phyloP scores from a whole-genome alignment of 1,284 basidiomycete species.

The Exobasidium rhododendri region DNA sequence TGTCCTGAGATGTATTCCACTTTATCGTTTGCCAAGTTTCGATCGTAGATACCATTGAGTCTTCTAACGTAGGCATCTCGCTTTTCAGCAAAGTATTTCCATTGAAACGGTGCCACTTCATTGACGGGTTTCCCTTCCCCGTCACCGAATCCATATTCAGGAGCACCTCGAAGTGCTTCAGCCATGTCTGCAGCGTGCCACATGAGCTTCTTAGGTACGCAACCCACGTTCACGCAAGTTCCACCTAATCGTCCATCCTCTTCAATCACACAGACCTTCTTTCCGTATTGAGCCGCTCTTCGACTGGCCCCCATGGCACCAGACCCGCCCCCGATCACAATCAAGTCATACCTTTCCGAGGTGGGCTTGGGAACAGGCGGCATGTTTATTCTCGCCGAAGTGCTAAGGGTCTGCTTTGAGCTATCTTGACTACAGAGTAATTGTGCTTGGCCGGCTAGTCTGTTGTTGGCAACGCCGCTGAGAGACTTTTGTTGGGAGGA shows the following conservation, averaged over 20 bases:
- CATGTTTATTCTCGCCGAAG: constrained; percentile 28
- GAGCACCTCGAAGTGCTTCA: constrained; percentile 72
- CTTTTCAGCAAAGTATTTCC: constrained; percentile 85
- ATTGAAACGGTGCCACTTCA: constrained; percentile 67
- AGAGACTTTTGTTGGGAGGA: not conserved
- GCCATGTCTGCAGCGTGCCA: constrained; percentile 90
- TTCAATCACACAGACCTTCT: constrained; percentile 89
- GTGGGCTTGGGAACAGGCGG: constrained; percentile 45
- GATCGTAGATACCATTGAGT: constrained; percentile 82
- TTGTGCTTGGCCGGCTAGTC: not conserved
- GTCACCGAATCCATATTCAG: constrained; percentile 70
- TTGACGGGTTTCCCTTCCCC: constrained; percentile 41
- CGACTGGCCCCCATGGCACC: constrained; percentile 53
- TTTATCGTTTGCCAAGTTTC: constrained; percentile 79
- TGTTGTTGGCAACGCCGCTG: not conserved
- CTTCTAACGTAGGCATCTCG: constrained; percentile 90
- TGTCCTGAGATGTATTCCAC: constrained; percentile 84
- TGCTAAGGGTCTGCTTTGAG: constrained; percentile 5
- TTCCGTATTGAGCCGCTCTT: constrained; percentile 84
- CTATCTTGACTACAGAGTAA: not conserved
- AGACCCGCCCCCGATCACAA: constrained; percentile 54
- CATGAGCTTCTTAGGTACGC: constrained; percentile 73
- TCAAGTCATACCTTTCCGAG: constrained; percentile 45
- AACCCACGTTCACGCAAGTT: constrained; percentile 87
- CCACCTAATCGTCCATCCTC: constrained; percentile 75